Percentiles rank a stretch among this genome's conserved stretches.
Evolutionary conservation across 2,329 filamentous ascomycete species (phyloP).

Genomic region (Penicillium rolfsii): DNA sequence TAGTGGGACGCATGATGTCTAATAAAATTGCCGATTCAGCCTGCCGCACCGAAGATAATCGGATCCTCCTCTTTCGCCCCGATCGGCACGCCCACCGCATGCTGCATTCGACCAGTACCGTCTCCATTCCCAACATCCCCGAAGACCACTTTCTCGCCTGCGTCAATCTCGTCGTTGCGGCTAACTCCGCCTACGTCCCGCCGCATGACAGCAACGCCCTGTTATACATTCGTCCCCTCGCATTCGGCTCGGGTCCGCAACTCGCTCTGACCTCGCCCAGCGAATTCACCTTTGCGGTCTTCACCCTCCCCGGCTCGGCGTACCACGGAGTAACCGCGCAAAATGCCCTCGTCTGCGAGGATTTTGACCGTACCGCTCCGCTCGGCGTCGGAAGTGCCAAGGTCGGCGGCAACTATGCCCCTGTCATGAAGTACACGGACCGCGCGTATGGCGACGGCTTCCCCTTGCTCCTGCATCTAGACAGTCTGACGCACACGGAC

Average conservation of each 20-base stretch:
- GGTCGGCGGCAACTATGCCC: constrained; percentile 45
- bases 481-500: constrained; percentile 34
- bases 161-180: neutral
- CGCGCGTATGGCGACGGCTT: constrained; percentile 38
- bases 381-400: constrained; percentile 39
- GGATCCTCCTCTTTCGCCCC: constrained; percentile 41
- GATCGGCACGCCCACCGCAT: constrained; percentile 36
- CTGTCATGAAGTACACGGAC: constrained; percentile 38
- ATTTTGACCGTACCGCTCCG: constrained; percentile 42
- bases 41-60: neutral
- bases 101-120: constrained; percentile 28
- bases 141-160: constrained; percentile 28
- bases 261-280: constrained; percentile 29
- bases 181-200: neutral
- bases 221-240: constrained; percentile 42
- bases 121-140: constrained; percentile 39
- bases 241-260: constrained; percentile 35
- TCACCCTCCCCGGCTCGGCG: neutral
- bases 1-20: neutral
- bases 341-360: constrained; percentile 39
- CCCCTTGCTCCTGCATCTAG: constrained; percentile 40
- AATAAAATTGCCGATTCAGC: neutral
- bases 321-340: constrained; percentile 33
- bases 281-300: constrained; percentile 32
- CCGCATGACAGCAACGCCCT: constrained; percentile 33